Percentiles rank a stretch among this genome's conserved stretches.
phyloP scores from a whole-genome alignment of 2,329 filamentous ascomycete species.

The Chalaropsis thielavioides region DNA sequence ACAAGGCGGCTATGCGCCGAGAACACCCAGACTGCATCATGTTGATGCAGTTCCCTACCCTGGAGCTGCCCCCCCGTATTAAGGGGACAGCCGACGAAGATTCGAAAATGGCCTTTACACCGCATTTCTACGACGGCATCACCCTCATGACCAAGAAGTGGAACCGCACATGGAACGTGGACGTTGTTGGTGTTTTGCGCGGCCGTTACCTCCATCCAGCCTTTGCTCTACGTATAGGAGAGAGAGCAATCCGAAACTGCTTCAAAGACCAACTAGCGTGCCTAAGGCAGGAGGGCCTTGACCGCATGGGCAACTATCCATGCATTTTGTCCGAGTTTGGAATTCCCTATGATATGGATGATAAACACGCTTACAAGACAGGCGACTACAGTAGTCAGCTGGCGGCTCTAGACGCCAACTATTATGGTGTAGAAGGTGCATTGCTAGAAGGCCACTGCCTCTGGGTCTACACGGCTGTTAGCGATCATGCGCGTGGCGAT shows the following conservation, averaged over 20 bases:
- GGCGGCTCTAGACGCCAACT: constrained; percentile 87
- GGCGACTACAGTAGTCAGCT: constrained; percentile 90
- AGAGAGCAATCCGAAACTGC: constrained; percentile 87
- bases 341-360: constrained; percentile 97
- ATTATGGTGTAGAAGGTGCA: constrained; percentile 79
- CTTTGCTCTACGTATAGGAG: constrained; percentile 84
- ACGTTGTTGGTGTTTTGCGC: constrained; percentile 80
- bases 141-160: constrained; percentile 97
- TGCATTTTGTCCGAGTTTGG: constrained; percentile 90
- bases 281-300: constrained; percentile 72
- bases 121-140: constrained; percentile 93
- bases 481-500: constrained; percentile 79
- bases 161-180: constrained; percentile 95
- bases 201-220: constrained; percentile 79
- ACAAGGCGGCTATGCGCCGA: constrained; percentile 56
- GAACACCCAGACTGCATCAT: constrained; percentile 72
- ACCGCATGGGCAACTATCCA: constrained; percentile 77
- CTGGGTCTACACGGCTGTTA: constrained; percentile 75
- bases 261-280: constrained; percentile 74
- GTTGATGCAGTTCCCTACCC: constrained; percentile 79
- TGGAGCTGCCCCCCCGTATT: constrained; percentile 79
- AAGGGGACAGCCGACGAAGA: constrained; percentile 85
- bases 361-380: constrained; percentile 87
- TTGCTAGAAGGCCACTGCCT: constrained; percentile 72
- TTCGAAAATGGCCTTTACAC: constrained; percentile 76